Evolutionary conservation across 768 basidiomycete species (phyloP), one percentile per base, ranked within the genome.

Genomic region (Psilocybe tampanensis): DNA sequence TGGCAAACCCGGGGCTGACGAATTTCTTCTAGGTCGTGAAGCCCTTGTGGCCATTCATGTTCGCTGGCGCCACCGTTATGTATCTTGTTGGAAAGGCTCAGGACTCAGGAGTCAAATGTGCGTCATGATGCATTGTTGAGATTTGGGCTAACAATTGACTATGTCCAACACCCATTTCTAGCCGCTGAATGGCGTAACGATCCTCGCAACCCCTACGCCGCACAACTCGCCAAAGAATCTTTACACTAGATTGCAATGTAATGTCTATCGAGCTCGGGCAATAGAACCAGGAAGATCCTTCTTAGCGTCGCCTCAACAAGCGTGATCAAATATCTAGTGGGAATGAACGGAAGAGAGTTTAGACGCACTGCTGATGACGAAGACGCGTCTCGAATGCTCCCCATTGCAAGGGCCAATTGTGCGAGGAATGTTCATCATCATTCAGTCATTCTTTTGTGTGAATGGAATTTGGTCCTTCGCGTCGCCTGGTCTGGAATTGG

Each of bases 11-110:
- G 36, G 19, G n/a, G 34, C 23, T 58, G 19, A 44, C 51, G 9
- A n/a, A n/a, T 19, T 49, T 47, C 42, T 24, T 52, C 43, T 65
- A 94, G 91, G 73, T 94, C 64, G 60, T 80, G 57, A 85, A 79
- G 76, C 89, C 92, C 33, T 68, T 92, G 74, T 92, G 90, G 83
- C 90, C 91, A 8, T 94, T 93, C 82, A 76, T 91, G 64, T 78
- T 80, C 34, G 86, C 91, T 29, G 82, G 83, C 7, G 66, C 70
- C 15, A 66, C 92, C 58, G 89, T 88, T 15, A 81, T 84, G 65
- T 92, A 83, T 74, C 79, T 87, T 54, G 80, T 93, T 42, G 71
- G 76, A 22, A 84, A 84, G 67, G 76, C 86, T 65, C 90, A 93
- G 72, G 83, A 86, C n/a, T 68, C 77, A 15, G 86, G 76, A 55